phyloP scores from a whole-genome alignment of 352 stramenopile species.

The Saprolegnia parasitica region DNA sequence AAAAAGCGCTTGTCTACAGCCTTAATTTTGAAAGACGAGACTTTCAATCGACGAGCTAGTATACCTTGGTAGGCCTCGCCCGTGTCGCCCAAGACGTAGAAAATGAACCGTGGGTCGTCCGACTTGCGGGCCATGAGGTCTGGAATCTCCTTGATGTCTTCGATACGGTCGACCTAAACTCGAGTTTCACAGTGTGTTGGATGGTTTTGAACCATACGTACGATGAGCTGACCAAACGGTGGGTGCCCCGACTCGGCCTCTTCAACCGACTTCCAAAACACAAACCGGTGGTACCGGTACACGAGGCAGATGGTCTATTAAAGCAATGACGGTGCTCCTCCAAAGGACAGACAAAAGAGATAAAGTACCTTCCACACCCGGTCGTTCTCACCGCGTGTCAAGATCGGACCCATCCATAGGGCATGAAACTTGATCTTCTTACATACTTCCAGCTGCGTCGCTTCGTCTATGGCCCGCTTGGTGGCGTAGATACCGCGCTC shows the following conservation, averaged over 20 bases:
- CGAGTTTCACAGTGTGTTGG: background rate
- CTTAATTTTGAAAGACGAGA: background rate
- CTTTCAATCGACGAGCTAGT: background rate
- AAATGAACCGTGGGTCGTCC: conserved; percentile 56
- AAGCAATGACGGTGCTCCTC: conserved; percentile 26
- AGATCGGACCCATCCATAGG: conserved; percentile 56
- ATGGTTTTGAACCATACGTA: conserved; percentile 33
- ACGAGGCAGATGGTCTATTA: conserved; percentile 48
- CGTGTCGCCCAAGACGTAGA: conserved; percentile 57
- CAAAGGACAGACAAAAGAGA: background rate
- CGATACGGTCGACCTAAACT: conserved; percentile 56
- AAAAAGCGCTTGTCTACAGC: conserved; percentile 23
- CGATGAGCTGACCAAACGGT: conserved; percentile 55
- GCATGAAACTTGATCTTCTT: conserved; percentile 61
- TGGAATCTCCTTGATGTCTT: conserved; percentile 45
- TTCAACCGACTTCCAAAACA: conserved; percentile 74
- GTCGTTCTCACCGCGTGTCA: conserved; percentile 59
- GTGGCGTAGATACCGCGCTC: conserved; percentile 61
- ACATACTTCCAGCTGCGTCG: conserved; percentile 44
- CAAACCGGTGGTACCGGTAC: conserved; percentile 69
- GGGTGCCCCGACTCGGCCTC: conserved; percentile 55
- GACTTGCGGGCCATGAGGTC: conserved; percentile 35
- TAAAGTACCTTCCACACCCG: conserved; percentile 55
- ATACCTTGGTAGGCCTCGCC: conserved; percentile 47
- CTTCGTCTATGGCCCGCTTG: conserved; percentile 42